Conservation (phyloP, 352 stramenopile species). For the Chloridella minuta region DNA sequence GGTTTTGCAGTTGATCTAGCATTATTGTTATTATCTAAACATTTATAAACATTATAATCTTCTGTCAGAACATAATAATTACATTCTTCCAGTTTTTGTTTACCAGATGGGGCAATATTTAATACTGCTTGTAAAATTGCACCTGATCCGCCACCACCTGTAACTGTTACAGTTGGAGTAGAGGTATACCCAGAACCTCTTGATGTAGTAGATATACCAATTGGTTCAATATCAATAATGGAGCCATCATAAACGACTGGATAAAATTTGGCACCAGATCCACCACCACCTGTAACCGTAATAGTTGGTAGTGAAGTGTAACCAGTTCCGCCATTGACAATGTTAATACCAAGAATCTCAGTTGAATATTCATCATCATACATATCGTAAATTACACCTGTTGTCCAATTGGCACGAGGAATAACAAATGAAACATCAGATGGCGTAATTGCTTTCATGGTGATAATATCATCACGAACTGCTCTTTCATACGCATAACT, state of each 20-base stretch:
- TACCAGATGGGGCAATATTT: no score
- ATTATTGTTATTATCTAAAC: neutral
- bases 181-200: no score
- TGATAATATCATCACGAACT: no score
- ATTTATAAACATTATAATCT: constrained; percentile 10
- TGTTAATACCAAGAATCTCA: neutral
- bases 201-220: no score
- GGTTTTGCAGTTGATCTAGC: neutral
- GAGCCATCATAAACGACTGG: no score
- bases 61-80: neutral
- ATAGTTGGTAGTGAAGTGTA: neutral
- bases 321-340: neutral
- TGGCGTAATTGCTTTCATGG: no score
- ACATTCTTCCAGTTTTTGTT: no score
- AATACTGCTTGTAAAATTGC: neutral
- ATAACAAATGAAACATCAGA: no score
- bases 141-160: neutral
- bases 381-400: neutral
- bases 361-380: neutral
- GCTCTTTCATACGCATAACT: no score
- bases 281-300: neutral
- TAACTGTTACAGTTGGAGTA: neutral
- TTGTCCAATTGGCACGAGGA: no score
- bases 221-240: no score
- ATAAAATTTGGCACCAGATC: no score